Evolutionary conservation across 306 rosid genomes (phyloP), one percentile per base, ranked within the genome.

Genomic region (Cicer pinnatifidum): DNA sequence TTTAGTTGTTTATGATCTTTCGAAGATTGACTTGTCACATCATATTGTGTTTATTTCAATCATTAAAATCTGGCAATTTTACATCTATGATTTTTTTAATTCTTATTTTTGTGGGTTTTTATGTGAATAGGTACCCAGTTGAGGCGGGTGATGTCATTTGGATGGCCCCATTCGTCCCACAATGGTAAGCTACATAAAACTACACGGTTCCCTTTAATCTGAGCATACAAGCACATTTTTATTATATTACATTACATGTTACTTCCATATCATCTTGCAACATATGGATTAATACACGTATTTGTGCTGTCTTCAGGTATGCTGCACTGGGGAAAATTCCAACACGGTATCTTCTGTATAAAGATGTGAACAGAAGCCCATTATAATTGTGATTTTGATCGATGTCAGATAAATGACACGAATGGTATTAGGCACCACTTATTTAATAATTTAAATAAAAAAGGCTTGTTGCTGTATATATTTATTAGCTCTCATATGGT

Each of bases 121-220:
- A 60, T 76, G 46, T 39, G 39, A 40, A 74, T 52, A 94, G 99
- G 99, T 94, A 91, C 81, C 93, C 97, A 11, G 88, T 94, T 82
- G 89, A 94, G 79, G 87, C 97, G 1, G 99, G 97, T 43, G 96
- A 94, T 85, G 96, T 53, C 65, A 94, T 94, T 84, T 94, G 97
- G 99, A 94, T 91, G 99, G 97, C 99, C 12, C 99, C 99, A 61
- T 94, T 91, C 62, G 88, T 91, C 64, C 97, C 97, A 67, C 99
- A 94, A 75, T 94, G 99, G 97, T 94, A 68, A 62, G 69, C 75
- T 35, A 16, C 60, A 52, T 11, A 40, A 41, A 56, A 9, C 70
- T 23, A 23, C 58, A 13, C 1, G 0, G 23, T 52, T 12, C 11
- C 50, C 6, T 59, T 48, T 47, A 33, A 43, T 20, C 33, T 3